phyloP scores from a whole-genome alignment of 1,284 basidiomycete genomes.

The Rhodotorula sp. region DNA sequence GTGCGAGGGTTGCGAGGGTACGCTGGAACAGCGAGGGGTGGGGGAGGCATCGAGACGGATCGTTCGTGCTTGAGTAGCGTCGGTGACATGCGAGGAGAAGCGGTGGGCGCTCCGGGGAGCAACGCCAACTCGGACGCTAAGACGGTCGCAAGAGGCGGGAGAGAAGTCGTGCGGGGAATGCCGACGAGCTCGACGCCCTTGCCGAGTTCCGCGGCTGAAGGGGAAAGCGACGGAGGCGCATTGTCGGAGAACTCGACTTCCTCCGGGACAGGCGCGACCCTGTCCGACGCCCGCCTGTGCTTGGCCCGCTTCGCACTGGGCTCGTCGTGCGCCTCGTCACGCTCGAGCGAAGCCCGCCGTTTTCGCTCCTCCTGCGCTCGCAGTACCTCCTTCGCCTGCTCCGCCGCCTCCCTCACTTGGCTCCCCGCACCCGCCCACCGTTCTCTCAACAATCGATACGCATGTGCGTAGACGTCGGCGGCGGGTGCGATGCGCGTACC shows the following conservation, averaged over 20 bases:
- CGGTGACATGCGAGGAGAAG: too few species aligned
- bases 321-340: not conserved
- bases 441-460: constrained; percentile 12
- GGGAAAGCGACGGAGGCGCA: not conserved
- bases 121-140: too few species aligned
- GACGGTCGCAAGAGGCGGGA: not conserved
- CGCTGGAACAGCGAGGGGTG: not conserved
- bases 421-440: constrained; percentile 1
- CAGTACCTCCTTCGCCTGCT: not conserved
- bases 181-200: not conserved
- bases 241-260: constrained; percentile 17
- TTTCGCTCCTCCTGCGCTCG: not conserved
- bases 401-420: not conserved
- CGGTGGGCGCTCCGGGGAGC: too few species aligned
- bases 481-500: not conserved
- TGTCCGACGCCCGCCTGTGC: not conserved
- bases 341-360: not conserved
- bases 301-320: not conserved
- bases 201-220: not conserved
- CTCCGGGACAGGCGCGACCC: not conserved
- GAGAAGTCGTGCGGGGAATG: not conserved
- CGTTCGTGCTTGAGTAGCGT: constrained; percentile 5
- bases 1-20: not conserved
- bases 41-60: constrained; percentile 13
- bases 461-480: constrained; percentile 9